Evolutionary conservation across 371 early-diverging fungal genomes (phyloP), one percentile per base, ranked within the genome.

Genomic region (Paraphysoderma sedebokerense): DNA sequence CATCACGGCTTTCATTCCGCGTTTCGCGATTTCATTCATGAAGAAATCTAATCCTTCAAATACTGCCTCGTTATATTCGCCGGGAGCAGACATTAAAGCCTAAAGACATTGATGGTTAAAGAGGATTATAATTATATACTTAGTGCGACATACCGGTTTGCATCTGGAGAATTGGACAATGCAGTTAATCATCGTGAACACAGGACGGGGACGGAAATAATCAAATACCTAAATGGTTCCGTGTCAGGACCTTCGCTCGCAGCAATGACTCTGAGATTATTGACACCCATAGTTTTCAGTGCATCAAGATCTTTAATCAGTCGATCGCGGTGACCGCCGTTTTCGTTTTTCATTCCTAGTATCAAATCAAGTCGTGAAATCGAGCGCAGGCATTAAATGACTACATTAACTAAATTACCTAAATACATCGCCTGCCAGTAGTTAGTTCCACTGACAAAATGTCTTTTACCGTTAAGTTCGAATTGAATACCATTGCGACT

Each of bases 401-500:
- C n/a, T n/a, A n/a, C n/a, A n/a, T n/a, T n/a, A n/a, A n/a, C n/a
- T n/a, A n/a, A n/a, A 52, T 50, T 52, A 19, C 70, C 76, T n/a
- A 80, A 59, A 53, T 77, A 72, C 68, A 80, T 78, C 9, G 77
- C 80, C 45, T 79, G 75, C 80, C 80, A 80, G 48, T 77, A 80
- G 51, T 80, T 80, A 41, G 80, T 76, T 3, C 76, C 74, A 2
- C 52, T 58, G 1, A 76, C 53, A 2, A 47, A 44, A 44, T 70
- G 67, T 3, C 50, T 44, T 27, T 59, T 44, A 9, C 58, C 61
- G 36, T 63, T 28, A 22, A 37, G 48, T 17, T 37, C 22, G 3
- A 68, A 55, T 1, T 38, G 39, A 1, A 58, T 57, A 22, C 65
- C 65, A 48, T 31, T n/a, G n/a, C n/a, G n/a, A n/a, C n/a, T n/a